A percentile compares a stretch with the other conserved stretches of the same genome.
phyloP scores from a whole-genome alignment of 768 basidiomycete genomes.

The Lyophyllum decastes region DNA sequence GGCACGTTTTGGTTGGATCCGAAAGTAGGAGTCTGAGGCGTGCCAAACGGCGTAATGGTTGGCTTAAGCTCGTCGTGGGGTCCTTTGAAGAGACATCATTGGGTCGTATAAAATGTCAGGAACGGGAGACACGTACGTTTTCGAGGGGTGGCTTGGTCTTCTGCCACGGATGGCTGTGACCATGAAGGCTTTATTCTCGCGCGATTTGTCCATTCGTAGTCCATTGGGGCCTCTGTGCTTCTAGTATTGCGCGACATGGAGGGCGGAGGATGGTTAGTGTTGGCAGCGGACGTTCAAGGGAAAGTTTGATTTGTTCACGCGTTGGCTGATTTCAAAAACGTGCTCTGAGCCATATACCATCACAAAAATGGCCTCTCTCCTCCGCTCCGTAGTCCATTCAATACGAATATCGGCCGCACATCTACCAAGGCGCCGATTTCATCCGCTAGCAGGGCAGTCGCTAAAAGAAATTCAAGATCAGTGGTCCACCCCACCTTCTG shows the following conservation, averaged over 20 bases:
- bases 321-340: slow-evolving; percentile 25
- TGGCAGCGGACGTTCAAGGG: neutral
- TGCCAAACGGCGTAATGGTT: slow-evolving; percentile 39
- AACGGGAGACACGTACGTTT: slow-evolving; percentile 57
- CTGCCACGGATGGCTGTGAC: slow-evolving; percentile 35
- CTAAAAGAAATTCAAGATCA: slow-evolving; percentile 31
- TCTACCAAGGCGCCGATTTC: slow-evolving; percentile 43
- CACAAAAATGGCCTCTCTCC: slow-evolving; percentile 25
- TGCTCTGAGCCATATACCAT: slow-evolving; percentile 11
- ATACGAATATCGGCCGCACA: slow-evolving; percentile 17
- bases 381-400: slow-evolving; percentile 24
- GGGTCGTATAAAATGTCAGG: slow-evolving; percentile 3
- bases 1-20: slow-evolving; percentile 69
- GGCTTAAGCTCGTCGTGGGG: slow-evolving; percentile 43
- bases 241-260: slow-evolving; percentile 43
- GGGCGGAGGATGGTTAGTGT: slow-evolving; percentile 11
- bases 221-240: slow-evolving; percentile 80
- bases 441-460: slow-evolving; percentile 51
- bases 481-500: slow-evolving; percentile 45
- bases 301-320: slow-evolving; percentile 35
- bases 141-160: slow-evolving; percentile 55
- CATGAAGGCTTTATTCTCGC: slow-evolving; percentile 59
- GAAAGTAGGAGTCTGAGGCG: slow-evolving; percentile 52
- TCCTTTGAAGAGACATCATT: slow-evolving; percentile 26
- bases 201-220: slow-evolving; percentile 82